Base-by-base conservation (phyloP, 306 rosid species). In the Cicer arietinum region DNA sequence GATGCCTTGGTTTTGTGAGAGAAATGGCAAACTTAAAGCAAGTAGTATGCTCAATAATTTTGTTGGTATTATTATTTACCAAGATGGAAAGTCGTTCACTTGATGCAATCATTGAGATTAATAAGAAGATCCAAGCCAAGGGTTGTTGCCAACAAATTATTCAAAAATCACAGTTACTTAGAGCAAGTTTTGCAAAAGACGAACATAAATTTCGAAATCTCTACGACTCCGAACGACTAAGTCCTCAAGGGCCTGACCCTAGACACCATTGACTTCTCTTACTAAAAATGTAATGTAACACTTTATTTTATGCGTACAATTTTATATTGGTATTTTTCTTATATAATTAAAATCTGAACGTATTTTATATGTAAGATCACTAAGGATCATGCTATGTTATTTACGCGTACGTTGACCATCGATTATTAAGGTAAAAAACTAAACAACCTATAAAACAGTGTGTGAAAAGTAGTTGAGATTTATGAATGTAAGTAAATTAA, bases 231-330 rank as follows among this genome's bases (percentile, higher is more conserved):
- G 35, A 85, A 17, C 67, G 86, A 22, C 74, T 17, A 0, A 77
- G 86, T 78, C 89, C 86, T 16, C 81, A 64, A 63, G 89, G 89
- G 2, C 89, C 89, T 42, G 86, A 85, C 44, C 85, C 70, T 0
- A 73, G n/a, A n/a, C 86, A 83, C 30, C 86, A 83, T 14, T 84
- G 75, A 8, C 30, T 40, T 61, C 62, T 59, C 40, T 57, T 20
- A 11, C 10, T 43, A 17, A 16, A 17, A 16, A 35, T 35, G 20
- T 60, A 40, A 4, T 57, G 13, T 52, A 35, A 42, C 7, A n/a
- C 41, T 25, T 25, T 56, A 42, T 40, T 58, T 25, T 12, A 16
- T 42, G n/a, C 56, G 14, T 40, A 44, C 58, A 12, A 58, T 44
- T 61, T 73, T 22, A 42, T 4, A 40, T 62, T 62, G 11, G 45